Conservation (phyloP, 78 protist species). For the Dictyostelium purpureum region DNA sequence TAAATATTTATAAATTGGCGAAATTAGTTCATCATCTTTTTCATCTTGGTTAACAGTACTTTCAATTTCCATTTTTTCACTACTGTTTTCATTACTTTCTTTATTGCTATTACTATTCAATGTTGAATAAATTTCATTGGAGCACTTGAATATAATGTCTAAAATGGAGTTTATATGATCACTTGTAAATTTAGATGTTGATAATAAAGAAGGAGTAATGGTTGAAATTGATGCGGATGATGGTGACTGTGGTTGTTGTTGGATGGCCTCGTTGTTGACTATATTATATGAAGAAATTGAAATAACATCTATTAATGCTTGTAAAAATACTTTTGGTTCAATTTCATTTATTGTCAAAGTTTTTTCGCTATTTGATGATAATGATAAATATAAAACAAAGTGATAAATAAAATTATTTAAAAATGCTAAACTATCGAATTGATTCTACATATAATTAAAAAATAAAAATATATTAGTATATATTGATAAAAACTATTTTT, state of each 20-base stretch:
- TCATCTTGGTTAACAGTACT: too few relatives aligned
- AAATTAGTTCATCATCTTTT: neutral
- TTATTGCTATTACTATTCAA: neutral
- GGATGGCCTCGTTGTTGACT: neutral
- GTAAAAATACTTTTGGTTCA: slow-evolving; percentile 28
- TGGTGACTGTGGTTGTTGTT: too few relatives aligned
- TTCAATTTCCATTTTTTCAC: neutral
- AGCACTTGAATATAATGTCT: neutral
- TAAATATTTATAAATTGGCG: slow-evolving; percentile 31
- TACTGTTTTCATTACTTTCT: neutral
- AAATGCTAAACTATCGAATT: slow-evolving; percentile 5
- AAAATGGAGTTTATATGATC: neutral
- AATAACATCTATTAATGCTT: slow-evolving; percentile 24
- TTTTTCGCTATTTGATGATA: neutral
- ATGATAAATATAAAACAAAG: slow-evolving; percentile 31
- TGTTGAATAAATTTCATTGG: neutral
- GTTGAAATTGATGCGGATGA: neutral
- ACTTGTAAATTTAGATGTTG: neutral
- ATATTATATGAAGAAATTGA: slow-evolving; percentile 3
- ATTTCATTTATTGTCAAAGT: neutral
- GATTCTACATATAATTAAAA: neutral
- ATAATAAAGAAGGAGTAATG: neutral
- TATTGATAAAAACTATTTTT: neutral
- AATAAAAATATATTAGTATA: neutral
- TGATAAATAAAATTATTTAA: slow-evolving; percentile 25